Percentiles rank a stretch among this genome's conserved stretches.
These are phyloP conservation scores for Ogataea pignaliae DNA, from an alignment of 805 yeast species.

Conservation along the genomic window DNA sequence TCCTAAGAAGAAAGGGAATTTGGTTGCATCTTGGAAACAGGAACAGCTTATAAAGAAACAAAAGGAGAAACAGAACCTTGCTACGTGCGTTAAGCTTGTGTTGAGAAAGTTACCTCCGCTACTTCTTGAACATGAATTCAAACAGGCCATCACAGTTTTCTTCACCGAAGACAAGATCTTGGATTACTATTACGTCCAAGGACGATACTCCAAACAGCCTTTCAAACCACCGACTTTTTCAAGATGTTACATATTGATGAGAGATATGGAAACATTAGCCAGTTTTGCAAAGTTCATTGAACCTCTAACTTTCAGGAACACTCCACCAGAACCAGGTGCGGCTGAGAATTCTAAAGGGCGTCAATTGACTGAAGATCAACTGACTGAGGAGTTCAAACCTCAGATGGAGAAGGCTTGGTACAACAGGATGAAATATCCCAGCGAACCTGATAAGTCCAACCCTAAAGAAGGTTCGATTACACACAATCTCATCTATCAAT, in stretches of 20 bases:
- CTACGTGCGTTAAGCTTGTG: slow-evolving; percentile 25
- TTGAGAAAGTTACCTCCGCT: slow-evolving; percentile 43
- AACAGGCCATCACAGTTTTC: slow-evolving; percentile 14
- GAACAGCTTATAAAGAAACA: background rate
- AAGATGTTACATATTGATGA: slow-evolving; percentile 37
- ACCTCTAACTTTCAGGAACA: slow-evolving; percentile 24
- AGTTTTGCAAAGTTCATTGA: slow-evolving; percentile 25
- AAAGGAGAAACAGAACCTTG: slow-evolving; percentile 7
- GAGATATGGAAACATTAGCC: slow-evolving; percentile 23
- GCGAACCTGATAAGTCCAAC: background rate
- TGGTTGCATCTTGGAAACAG: too few species aligned
- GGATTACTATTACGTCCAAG: slow-evolving; percentile 36
- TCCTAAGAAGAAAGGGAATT: too few species aligned
- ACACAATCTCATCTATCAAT: slow-evolving; percentile 8
- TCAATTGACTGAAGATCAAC: slow-evolving; percentile 15
- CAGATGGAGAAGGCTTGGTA: slow-evolving; percentile 33
- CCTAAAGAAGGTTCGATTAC: slow-evolving; percentile 11
- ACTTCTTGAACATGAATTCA: slow-evolving; percentile 28
- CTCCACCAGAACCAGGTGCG: background rate
- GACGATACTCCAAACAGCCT: slow-evolving; percentile 34
- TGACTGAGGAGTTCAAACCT: slow-evolving; percentile 30
- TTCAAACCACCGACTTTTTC: slow-evolving; percentile 38
- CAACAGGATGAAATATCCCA: slow-evolving; percentile 24
- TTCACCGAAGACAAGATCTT: slow-evolving; percentile 7
- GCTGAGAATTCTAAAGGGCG: background rate